A percentile compares a stretch with the other conserved stretches of the same genome.
These are phyloP conservation scores for Ambrosiella beaveri DNA, from an alignment of 2,329 filamentous ascomycete genomes.

Conservation along the genomic window DNA sequence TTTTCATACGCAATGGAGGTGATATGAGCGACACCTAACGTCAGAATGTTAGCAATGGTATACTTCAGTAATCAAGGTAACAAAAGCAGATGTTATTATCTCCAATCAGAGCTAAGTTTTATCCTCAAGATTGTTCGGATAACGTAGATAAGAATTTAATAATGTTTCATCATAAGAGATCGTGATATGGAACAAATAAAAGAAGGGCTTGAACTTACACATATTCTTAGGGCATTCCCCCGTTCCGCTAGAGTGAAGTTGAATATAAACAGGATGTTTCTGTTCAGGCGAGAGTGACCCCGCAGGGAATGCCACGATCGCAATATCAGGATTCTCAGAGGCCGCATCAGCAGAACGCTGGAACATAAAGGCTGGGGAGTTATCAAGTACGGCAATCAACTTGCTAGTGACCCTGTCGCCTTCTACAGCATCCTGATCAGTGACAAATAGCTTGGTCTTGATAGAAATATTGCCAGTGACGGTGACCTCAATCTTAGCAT, in stretches of 20 bases:
- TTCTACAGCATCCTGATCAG: slow-evolving; percentile 14
- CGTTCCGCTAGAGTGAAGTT: slow-evolving; percentile 75
- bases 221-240: slow-evolving; percentile 79
- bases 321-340: slow-evolving; percentile 56
- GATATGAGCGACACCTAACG: slow-evolving; percentile 21
- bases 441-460: slow-evolving; percentile 36
- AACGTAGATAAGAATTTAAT: slow-evolving; percentile 99
- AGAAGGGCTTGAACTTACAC: slow-evolving; percentile 47
- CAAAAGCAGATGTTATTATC: slow-evolving; percentile 14
- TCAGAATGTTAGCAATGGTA: slow-evolving; percentile 19
- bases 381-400: slow-evolving; percentile 52
- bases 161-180: slow-evolving; percentile 66
- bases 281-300: slow-evolving; percentile 26
- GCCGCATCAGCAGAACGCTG: slow-evolving; percentile 49
- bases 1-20: slow-evolving; percentile 22
- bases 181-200: slow-evolving; percentile 14
- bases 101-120: slow-evolving; percentile 65
- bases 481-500: slow-evolving; percentile 14
- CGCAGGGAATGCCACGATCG: slow-evolving; percentile 48
- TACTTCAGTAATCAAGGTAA: slow-evolving; percentile 8
- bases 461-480: slow-evolving; percentile 26
- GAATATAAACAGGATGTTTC: slow-evolving; percentile 35
- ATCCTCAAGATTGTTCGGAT: slow-evolving; percentile 88
- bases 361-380: slow-evolving; percentile 49
- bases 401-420: slow-evolving; percentile 6